Evolutionary conservation across 768 basidiomycete species (phyloP).

Genomic region (Galerina sulciceps): DNA sequence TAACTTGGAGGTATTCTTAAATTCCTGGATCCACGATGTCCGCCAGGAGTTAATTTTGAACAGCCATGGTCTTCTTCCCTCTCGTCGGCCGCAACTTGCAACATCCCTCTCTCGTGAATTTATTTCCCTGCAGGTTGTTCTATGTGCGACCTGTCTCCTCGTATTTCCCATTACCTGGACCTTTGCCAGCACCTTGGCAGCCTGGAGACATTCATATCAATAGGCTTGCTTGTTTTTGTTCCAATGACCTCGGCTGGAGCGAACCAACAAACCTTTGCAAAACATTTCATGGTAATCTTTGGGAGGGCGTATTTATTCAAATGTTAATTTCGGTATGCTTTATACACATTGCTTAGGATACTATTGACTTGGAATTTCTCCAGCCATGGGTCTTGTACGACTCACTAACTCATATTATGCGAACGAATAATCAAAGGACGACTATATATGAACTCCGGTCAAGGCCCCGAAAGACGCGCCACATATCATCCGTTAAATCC

Average conservation of each 20-base stretch:
- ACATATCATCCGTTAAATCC: too few relatives aligned
- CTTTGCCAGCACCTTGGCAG: background rate
- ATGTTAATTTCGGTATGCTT: background rate
- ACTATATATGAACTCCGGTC: too few relatives aligned
- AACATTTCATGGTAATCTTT: background rate
- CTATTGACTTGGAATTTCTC: too few relatives aligned
- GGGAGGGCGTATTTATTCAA: constrained; percentile 4
- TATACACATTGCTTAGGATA: too few relatives aligned
- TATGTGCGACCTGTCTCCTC: constrained; percentile 7
- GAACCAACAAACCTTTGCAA: background rate
- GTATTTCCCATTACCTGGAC: background rate
- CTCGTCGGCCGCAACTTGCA: background rate
- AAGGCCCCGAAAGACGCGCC: too few relatives aligned
- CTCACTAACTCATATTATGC: too few relatives aligned
- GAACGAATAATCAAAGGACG: too few relatives aligned
- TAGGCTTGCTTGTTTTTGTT: background rate
- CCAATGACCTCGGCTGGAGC: background rate
- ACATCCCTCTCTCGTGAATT: background rate
- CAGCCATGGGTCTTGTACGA: too few relatives aligned
- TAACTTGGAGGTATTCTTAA: background rate
- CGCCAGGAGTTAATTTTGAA: background rate
- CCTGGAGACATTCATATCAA: background rate
- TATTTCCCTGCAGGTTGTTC: background rate
- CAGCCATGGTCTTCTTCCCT: background rate
- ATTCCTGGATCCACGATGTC: background rate